Evolutionary conservation across 768 basidiomycete species (phyloP), one percentile per base, ranked within the genome.

Genomic region (Daedalea quercina): DNA sequence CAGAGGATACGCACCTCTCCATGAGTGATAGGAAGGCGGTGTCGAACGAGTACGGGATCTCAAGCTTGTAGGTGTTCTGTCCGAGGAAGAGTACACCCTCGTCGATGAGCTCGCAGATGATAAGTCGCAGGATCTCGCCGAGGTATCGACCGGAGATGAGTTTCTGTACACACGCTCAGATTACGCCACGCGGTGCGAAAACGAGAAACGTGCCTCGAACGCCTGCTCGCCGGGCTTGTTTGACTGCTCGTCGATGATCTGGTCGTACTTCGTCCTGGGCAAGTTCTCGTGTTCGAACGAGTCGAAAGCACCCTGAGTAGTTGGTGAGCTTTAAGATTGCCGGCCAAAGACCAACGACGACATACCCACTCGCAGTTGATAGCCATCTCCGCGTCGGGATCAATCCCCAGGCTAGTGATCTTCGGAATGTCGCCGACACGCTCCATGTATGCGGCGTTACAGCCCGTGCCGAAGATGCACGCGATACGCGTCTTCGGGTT

Each of bases 401-500:
- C 80, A 57, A 94, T 76, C 1, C 84, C 85, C n/a, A 94, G 69
- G 49, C 81, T 58, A 45, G 78, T 76, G 57, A 97, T 82, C 76
- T 99, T 99, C 37, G 87, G 80, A 46, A 97, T 94, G 60, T 86
- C 81, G 40, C 74, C 77, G 15, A 92, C 80, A 53, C 84, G 82
- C 66, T 99, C 95, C 91, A 96, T 94, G 65, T 97, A 97, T 6
- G 95, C 95, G 0, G 95, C 95, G 66, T 98, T 98, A 67, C 94
- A 97, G 0, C 96, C 96, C 7, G 96, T 99, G 35, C 96, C 96
- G 62, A 98, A 95, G 63, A 99, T 98, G 63, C 89, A 87, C 1
- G 92, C 96, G 61, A 97, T 94, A 66, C 89, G 90, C 35, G 95
- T 94, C 61, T 65, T 74, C 0, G 92, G 87, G 65, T 90, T 90